phyloP scores from a whole-genome alignment of 2,329 filamentous ascomycete species.

The Beauveria varroae region DNA sequence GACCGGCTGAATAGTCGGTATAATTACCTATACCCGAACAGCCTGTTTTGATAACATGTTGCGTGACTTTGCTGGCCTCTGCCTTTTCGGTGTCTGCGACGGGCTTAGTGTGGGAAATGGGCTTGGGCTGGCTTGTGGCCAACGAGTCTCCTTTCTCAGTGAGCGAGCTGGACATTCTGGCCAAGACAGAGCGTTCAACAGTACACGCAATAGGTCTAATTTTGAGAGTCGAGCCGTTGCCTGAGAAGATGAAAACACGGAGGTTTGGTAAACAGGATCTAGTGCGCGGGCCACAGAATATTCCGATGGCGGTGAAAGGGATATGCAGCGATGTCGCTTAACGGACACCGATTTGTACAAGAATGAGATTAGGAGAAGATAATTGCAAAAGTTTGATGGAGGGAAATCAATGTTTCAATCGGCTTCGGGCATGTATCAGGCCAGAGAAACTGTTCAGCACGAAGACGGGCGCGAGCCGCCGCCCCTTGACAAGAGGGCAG shows the following conservation, averaged over 20 bases:
- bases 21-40: neutral
- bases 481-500: neutral
- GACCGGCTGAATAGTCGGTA: slow-evolving; percentile 8
- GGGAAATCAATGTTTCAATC: neutral
- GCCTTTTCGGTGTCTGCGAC: slow-evolving; percentile 1
- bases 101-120: neutral
- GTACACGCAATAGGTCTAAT: too few relatives aligned
- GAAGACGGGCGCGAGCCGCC: neutral
- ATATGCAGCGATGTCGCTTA: neutral
- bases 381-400: neutral
- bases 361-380: neutral
- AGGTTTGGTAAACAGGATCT: neutral
- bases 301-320: neutral
- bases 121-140: neutral
- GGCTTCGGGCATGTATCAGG: neutral
- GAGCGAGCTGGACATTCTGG: neutral
- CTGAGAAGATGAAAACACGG: neutral
- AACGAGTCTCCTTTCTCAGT: neutral
- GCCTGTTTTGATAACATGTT: slow-evolving; percentile 9
- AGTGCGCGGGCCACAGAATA: neutral
- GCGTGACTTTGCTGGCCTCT: neutral
- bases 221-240: neutral
- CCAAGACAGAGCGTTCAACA: neutral
- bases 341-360: neutral
- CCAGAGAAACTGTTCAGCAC: neutral